Base-by-base conservation (phyloP, 305 asterid genomes). In the Fraxinus platypoda region DNA sequence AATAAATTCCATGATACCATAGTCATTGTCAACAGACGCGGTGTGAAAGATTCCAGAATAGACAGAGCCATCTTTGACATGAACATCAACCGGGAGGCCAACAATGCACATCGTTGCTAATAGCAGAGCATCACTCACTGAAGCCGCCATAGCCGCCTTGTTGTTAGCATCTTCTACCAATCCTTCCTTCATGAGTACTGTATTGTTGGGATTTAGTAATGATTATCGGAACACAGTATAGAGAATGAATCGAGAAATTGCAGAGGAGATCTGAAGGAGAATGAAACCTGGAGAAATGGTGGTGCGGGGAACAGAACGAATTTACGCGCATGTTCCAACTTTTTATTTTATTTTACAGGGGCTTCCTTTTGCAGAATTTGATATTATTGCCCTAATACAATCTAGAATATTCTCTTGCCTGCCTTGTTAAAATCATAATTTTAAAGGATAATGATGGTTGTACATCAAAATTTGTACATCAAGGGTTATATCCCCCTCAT, bases 31-130 rank as follows among this genome's bases (percentile, higher is more conserved):
- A 78, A 91, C 86, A 8, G 88, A 91, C 80, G 97, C 94, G 83
- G 98, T 91, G 89, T 91, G 87, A 84, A 95, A 89, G 81, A 90
- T 91, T 83, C 98, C 98, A 79, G 97, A 91, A 91, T 89, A 95
- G 82, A 93, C 82, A 37, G 94, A 90, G 85, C 98, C 98, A 77
- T 95, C 98, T 85, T 70, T 93, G 68, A 86, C 93, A 87, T 93
- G 92, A 80, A 95, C 95, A 76, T 95, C 97, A 1, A 95, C 98
- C 1, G 94, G 91, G 81, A 88, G 83, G 59, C 95, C 98, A 88
- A 92, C 82, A 79, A 95, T 90, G 86, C 92, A 90, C 90, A 95
- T 89, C 82, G 94, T 95, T 15, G 95, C 86, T 80, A 89, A 90
- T 2, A 93, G 85, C 86, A 95, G 83, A 49, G 92, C 91, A 80